A percentile compares a stretch with the other conserved stretches of the same genome.
These are phyloP conservation scores for Hygrophila difformis DNA, from an alignment of 257 asterid genomes.

Conservation along the genomic window DNA sequence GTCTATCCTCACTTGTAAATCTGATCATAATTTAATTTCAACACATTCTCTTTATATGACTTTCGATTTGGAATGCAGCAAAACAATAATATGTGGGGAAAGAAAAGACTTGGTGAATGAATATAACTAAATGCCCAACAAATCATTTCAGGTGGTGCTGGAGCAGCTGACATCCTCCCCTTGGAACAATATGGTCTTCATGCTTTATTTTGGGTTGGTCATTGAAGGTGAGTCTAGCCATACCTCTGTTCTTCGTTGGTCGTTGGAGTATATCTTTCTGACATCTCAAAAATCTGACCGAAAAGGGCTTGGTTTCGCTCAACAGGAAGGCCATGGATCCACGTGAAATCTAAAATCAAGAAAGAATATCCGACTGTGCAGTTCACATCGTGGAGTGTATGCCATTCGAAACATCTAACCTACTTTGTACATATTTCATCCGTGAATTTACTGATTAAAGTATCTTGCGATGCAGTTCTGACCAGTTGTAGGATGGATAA, in stretches of 20 bases:
- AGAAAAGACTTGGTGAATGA: neutral
- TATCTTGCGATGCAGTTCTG: constrained; percentile 96
- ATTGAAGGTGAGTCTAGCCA: constrained; percentile 62
- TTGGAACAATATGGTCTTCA: constrained; percentile 86
- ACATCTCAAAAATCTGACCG: too few relatives aligned
- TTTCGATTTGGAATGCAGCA: too few relatives aligned
- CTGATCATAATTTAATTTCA: too few relatives aligned
- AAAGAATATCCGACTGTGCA: constrained; percentile 82
- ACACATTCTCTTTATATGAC: too few relatives aligned
- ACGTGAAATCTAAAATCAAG: constrained; percentile 74
- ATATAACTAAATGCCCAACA: neutral
- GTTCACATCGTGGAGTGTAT: constrained; percentile 80
- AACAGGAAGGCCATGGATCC: constrained; percentile 81
- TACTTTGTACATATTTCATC: too few relatives aligned
- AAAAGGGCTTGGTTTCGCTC: too few relatives aligned
- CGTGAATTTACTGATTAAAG: too few relatives aligned
- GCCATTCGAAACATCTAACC: too few relatives aligned
- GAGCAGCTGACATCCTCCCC: constrained; percentile 90
- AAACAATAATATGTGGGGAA: too few relatives aligned
- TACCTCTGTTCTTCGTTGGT: too few relatives aligned
- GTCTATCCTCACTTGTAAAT: too few relatives aligned
- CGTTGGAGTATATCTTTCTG: too few relatives aligned
- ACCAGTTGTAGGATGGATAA: constrained; percentile 98
- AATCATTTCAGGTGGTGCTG: constrained; percentile 70
- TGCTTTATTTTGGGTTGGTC: constrained; percentile 80